phyloP scores from a whole-genome alignment of 129 eudicot genomes.

The carrot (Daucus carota) region DH1_v3.0 NC_030381.2:23659501-23660000 shows the following conservation, averaged over 20 bases:
- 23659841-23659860: slow-evolving; percentile 61
- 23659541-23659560: slow-evolving; percentile 46
- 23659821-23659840: slow-evolving; percentile 60
- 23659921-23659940: slow-evolving; percentile 45
- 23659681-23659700: slow-evolving; percentile 59
- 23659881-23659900: slow-evolving; percentile 46
- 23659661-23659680: slow-evolving; percentile 42
- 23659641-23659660: slow-evolving; percentile 43
- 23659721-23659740: slow-evolving; percentile 34
- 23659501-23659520: slow-evolving; percentile 46
- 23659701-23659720: slow-evolving; percentile 45
- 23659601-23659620: slow-evolving; percentile 40
- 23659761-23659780: slow-evolving; percentile 54
- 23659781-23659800: slow-evolving; percentile 52
- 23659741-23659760: slow-evolving; percentile 48
- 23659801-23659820: slow-evolving; percentile 55
- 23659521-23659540: slow-evolving; percentile 36
- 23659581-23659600: slow-evolving; percentile 57
- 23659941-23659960: slow-evolving; percentile 35
- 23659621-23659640: slow-evolving; percentile 45
- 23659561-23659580: slow-evolving; percentile 55
- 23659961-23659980: slow-evolving; percentile 38
- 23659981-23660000: slow-evolving; percentile 61
- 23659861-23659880: slow-evolving; percentile 38
- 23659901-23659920: slow-evolving; percentile 59